Evolutionary conservation across 1,284 basidiomycete species (phyloP).

Genomic region (Cystobasidiaceae sp.): DNA sequence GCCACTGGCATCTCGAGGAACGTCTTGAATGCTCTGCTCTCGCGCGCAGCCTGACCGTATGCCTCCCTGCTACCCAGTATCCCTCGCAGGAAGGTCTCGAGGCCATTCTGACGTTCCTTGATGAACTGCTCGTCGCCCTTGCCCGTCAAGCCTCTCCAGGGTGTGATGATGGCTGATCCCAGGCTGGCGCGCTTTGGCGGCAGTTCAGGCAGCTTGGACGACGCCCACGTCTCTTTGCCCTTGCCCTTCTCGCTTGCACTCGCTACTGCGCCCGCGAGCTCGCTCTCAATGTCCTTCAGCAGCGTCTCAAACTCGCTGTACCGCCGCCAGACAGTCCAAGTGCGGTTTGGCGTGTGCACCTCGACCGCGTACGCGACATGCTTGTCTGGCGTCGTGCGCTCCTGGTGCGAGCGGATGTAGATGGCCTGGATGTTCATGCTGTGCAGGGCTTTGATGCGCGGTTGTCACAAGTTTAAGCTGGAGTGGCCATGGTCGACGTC

Average conservation of each 20-base stretch:
- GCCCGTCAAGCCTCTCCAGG: conserved; percentile 25
- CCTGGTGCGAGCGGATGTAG: conserved; percentile 27
- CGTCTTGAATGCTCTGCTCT: conserved; percentile 1
- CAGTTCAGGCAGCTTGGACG: conserved; percentile 13
- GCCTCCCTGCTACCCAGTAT: conserved; percentile 23
- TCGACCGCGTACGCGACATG: conserved; percentile 27
- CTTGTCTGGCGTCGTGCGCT: conserved; percentile 9
- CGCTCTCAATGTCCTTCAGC: conserved; percentile 22
- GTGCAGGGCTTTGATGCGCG: too few relatives aligned
- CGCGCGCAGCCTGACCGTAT: conserved; percentile 14
- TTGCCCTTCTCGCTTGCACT: conserved; percentile 6
- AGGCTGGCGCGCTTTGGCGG: conserved; percentile 20
- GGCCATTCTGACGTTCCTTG: conserved; percentile 20
- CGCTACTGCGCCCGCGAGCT: neutral
- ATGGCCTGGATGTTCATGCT: conserved; percentile 17
- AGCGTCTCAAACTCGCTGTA: conserved; percentile 32
- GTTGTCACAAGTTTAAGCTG: too few relatives aligned
- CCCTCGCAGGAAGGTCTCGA: conserved; percentile 28
- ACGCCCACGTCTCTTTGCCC: neutral
- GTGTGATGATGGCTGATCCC: conserved; percentile 11
- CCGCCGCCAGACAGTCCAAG: conserved; percentile 32
- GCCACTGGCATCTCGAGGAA: conserved; percentile 24
- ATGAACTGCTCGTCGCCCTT: conserved; percentile 29
- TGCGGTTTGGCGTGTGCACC: conserved; percentile 22
- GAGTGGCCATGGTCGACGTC: too few relatives aligned